Conservation (phyloP, 169 alveolate genomes). For the Blepharisma undulans region DNA sequence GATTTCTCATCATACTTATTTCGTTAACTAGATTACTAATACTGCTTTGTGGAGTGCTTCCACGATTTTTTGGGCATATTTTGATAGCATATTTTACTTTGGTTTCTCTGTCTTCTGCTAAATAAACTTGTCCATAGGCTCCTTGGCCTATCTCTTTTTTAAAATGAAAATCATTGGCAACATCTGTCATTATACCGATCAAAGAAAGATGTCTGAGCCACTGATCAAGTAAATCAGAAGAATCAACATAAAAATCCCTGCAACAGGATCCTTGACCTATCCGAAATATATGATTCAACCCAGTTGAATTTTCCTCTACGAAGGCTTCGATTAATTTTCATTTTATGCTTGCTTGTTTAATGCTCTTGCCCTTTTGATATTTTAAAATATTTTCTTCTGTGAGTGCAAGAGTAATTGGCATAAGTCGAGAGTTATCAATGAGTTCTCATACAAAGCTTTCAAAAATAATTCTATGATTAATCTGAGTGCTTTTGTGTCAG, state of each 20-base stretch:
- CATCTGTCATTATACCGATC: neutral
- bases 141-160: neutral
- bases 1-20: neutral
- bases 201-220: neutral
- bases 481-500: neutral
- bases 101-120: neutral
- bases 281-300: neutral
- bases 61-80: neutral
- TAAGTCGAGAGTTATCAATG: neutral
- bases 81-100: neutral
- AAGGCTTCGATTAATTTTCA: conserved; percentile 3
- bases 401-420: neutral
- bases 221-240: neutral
- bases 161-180: neutral
- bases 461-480: neutral
- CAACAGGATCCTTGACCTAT: neutral
- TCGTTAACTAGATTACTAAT: conserved; percentile 30
- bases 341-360: neutral
- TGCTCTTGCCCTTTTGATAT: neutral
- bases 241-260: neutral
- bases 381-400: neutral
- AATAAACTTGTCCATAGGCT: neutral
- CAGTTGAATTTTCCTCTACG: neutral
- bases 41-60: conserved; percentile 36
- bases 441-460: neutral